Conservation (phyloP, 805 yeast species). For the Scheffersomyces lignosus region DNA sequence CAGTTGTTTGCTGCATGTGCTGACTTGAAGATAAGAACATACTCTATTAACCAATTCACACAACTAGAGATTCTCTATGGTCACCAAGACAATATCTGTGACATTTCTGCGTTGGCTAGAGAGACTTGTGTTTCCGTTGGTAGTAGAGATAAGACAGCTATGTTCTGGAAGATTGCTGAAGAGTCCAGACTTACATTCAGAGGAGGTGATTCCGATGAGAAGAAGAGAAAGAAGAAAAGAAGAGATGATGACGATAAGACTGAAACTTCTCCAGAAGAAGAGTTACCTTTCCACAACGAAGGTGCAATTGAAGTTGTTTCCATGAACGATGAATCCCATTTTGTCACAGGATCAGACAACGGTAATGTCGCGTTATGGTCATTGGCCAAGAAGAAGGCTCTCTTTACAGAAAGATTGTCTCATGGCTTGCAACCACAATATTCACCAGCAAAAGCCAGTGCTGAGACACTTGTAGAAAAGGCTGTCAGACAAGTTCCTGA, state of each 20-base stretch:
- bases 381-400: conserved; percentile 83
- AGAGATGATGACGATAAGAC: conserved; percentile 17
- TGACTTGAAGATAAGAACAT: conserved; percentile 87
- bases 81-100: conserved; percentile 88
- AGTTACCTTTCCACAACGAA: conserved; percentile 53
- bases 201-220: conserved; percentile 71
- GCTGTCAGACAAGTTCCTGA: conserved; percentile 58
- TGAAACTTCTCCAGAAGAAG: conserved; percentile 14
- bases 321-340: conserved; percentile 90
- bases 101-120: conserved; percentile 73
- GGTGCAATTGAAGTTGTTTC: conserved; percentile 89
- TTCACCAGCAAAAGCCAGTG: conserved; percentile 39
- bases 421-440: conserved; percentile 69
- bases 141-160: conserved; percentile 89
- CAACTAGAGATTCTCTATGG: conserved; percentile 92
- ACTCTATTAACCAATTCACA: conserved; percentile 79
- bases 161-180: conserved; percentile 96
- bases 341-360: conserved; percentile 93
- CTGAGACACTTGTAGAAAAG: conserved; percentile 55
- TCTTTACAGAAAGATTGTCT: conserved; percentile 63
- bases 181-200: conserved; percentile 92
- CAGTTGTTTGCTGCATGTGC: conserved; percentile 91
- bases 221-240: conserved; percentile 34
- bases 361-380: conserved; percentile 93
- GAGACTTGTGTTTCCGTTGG: conserved; percentile 97